Evolutionary conservation across 2,329 filamentous ascomycete genomes (phyloP).

Genomic region (Aureobasidium namibiae): DNA sequence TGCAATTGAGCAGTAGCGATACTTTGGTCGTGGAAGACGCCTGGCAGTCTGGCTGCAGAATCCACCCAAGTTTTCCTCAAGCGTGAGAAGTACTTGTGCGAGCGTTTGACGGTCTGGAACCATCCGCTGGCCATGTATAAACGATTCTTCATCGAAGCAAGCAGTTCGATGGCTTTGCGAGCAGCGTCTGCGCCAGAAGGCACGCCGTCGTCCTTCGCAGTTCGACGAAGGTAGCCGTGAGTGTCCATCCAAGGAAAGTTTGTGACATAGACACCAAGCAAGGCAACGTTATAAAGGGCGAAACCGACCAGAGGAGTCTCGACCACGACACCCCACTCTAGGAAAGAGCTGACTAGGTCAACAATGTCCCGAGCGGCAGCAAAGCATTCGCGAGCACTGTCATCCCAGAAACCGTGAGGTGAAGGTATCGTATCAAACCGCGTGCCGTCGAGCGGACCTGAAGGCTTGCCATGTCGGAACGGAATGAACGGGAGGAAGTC

Average conservation of each 20-base stretch:
- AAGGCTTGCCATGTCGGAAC: conserved; percentile 41
- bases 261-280: conserved; percentile 56
- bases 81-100: conserved; percentile 45
- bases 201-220: conserved; percentile 10
- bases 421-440: conserved; percentile 35
- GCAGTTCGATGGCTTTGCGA: conserved; percentile 41
- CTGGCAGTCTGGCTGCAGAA: conserved; percentile 24
- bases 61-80: conserved; percentile 43
- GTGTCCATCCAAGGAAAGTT: conserved; percentile 64
- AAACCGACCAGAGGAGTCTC: conserved; percentile 62
- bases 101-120: conserved; percentile 44
- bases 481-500: conserved; percentile 62
- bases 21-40: conserved; percentile 24
- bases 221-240: conserved; percentile 41
- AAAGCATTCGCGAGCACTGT: conserved; percentile 56
- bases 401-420: conserved; percentile 53
- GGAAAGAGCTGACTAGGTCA: conserved; percentile 55
- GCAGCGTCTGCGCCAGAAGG: conserved; percentile 34
- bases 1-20: conserved; percentile 27
- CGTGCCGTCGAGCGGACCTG: conserved; percentile 48
- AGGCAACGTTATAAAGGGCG: conserved; percentile 58
- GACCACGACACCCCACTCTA: conserved; percentile 51
- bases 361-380: conserved; percentile 55
- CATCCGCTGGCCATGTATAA: conserved; percentile 52
- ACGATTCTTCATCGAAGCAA: conserved; percentile 44